Evolutionary conservation across 192 early-diverging fungal species (phyloP).

Genomic region (Linnemannia zychae): DNA sequence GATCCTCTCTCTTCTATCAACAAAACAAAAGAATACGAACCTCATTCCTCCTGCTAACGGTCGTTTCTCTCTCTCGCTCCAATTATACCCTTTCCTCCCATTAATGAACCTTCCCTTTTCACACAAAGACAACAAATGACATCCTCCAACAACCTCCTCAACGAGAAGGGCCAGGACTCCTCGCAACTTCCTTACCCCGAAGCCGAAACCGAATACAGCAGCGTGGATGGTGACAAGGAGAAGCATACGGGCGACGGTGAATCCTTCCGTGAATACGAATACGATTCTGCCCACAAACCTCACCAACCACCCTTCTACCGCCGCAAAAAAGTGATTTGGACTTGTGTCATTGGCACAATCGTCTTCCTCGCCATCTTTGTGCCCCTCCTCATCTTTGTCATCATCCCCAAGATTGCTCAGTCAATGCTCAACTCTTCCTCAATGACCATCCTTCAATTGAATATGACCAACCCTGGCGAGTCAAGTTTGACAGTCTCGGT

Average conservation of each 20-base stretch:
- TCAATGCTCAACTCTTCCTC: slow-evolving; percentile 24
- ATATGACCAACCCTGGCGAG: slow-evolving; percentile 47
- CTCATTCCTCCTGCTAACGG: not conserved
- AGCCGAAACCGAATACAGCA: slow-evolving; percentile 36
- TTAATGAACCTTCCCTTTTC: slow-evolving; percentile 28
- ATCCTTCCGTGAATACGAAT: slow-evolving; percentile 33
- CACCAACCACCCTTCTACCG: slow-evolving; percentile 58
- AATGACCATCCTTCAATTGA: slow-evolving; percentile 36
- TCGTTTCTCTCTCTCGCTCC: not conserved
- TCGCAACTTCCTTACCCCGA: slow-evolving; percentile 17
- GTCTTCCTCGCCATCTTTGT: slow-evolving; percentile 62
- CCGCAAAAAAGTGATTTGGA: slow-evolving; percentile 60
- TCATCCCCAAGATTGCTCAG: slow-evolving; percentile 49
- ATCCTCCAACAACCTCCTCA: slow-evolving; percentile 24
- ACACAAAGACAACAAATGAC: slow-evolving; percentile 6
- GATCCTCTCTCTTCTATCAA: not conserved
- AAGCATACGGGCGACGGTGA: not conserved
- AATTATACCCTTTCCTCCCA: not conserved
- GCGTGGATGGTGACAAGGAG: slow-evolving; percentile 12
- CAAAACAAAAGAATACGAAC: not conserved
- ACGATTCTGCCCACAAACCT: slow-evolving; percentile 31
- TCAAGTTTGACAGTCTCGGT: slow-evolving; percentile 23
- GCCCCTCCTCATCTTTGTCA: slow-evolving; percentile 59
- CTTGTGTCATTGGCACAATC: slow-evolving; percentile 54
- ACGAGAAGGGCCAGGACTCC: slow-evolving; percentile 12